Percentiles rank a stretch among this genome's conserved stretches.
Conservation (phyloP, 768 basidiomycete genomes). For the Pleurotus djamor region DNA sequence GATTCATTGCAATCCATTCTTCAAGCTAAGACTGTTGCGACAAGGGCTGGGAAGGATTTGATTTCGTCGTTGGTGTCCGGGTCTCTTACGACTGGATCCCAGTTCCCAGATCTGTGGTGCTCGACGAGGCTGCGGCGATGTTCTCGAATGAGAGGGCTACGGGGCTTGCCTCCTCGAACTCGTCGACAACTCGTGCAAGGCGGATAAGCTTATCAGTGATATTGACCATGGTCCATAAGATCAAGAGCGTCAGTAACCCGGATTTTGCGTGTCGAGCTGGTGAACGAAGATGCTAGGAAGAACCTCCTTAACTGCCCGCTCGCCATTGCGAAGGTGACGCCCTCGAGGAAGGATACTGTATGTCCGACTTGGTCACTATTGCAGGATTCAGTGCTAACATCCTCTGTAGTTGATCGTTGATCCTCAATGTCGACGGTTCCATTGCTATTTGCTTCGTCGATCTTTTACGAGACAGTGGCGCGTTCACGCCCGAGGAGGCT, state of each 20-base stretch:
- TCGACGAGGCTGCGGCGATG: constrained; percentile 96
- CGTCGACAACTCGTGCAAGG: constrained; percentile 90
- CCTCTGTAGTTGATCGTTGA: constrained; percentile 68
- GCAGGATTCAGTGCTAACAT: not conserved
- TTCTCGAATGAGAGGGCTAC: constrained; percentile 91
- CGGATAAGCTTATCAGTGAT: constrained; percentile 95
- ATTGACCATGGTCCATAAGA: constrained; percentile 99
- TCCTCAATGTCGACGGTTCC: constrained; percentile 95
- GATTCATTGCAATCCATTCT: no score
- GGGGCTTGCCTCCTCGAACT: constrained; percentile 96
- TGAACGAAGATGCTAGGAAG: constrained; percentile 94
- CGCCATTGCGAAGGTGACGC: constrained; percentile 96
- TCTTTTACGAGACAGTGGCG: constrained; percentile 86
- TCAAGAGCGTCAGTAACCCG: constrained; percentile 98
- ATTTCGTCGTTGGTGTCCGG: constrained; percentile 96
- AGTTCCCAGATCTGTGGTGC: constrained; percentile 99
- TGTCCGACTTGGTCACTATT: constrained; percentile 13
- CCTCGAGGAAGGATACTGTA: constrained; percentile 95
- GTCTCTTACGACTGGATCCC: constrained; percentile 95
- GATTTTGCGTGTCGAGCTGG: constrained; percentile 90
- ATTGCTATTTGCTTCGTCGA: constrained; percentile 97
- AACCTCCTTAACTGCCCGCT: constrained; percentile 93
- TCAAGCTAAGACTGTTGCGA: constrained; percentile 98
- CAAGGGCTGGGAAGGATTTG: constrained; percentile 98
- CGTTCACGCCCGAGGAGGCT: constrained; percentile 94